Evolutionary conservation across 768 basidiomycete genomes (phyloP), one percentile per base, ranked within the genome.

Genomic region (Pleurotus giganteus): DNA sequence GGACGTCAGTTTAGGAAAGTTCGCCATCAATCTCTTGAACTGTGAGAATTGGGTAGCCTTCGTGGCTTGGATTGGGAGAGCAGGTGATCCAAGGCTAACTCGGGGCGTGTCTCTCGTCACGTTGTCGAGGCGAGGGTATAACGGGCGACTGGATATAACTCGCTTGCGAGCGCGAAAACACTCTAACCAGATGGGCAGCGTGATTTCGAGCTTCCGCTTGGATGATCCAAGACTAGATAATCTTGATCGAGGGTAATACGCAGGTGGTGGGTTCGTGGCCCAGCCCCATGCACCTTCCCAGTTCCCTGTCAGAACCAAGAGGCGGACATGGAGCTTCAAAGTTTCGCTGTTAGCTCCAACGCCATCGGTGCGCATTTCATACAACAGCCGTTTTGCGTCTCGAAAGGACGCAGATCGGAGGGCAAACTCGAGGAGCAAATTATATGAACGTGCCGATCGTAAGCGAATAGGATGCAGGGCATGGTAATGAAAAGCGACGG

Each of bases 131-230:
- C 53, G 37, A 62, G 63, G 39, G 45, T 56, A 32, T 67, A 64
- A 24, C 66, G 58, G 4, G 68, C 72, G 43, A 72, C 70, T 47
- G 70, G 66, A 53, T 75, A 76, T 57, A 66, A 61, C 15, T 73
- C 71, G 44, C 74, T 73, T 59, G 82, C 79, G 59, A 89, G 80
- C 58, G 89, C 86, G 41, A 82, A 55, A 86, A 85, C 88, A 47
- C 89, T 65, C 3, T 69, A 63, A 24, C 82, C 70, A 24, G 78
- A 80, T 28, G 76, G 68, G 12, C 61, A 53, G 13, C 39, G 41
- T n/a, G 57, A 44, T 12, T 39, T 58, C 24, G 41, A 32, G 23
- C 44, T 52, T 29, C 32, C 46, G 29, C 19, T 56, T 27, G 15
- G 34, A 17, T 46, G 53, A 54, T 21, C 45, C 52, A 24, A 41